Evolutionary conservation across 495 filamentous ascomycete species (phyloP).

Genomic region (Baudoinia panamericana): DNA sequence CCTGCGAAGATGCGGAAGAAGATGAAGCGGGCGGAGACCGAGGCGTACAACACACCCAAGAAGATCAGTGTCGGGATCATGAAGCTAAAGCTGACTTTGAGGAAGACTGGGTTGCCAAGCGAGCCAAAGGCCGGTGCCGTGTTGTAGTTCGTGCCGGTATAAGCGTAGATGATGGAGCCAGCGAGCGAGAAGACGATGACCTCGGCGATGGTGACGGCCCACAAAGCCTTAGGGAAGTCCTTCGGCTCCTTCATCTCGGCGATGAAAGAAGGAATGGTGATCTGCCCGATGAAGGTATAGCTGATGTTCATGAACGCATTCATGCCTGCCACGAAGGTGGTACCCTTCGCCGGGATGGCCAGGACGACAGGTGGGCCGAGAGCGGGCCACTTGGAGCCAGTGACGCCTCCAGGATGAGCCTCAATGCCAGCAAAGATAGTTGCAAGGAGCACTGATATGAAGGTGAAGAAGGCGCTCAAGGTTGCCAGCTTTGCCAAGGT

Average conservation of each 20-base stretch:
- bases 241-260: constrained; percentile 78
- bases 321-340: constrained; percentile 64
- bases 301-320: constrained; percentile 80
- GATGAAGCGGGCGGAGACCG: constrained; percentile 73
- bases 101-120: constrained; percentile 52
- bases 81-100: constrained; percentile 78
- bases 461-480: constrained; percentile 67
- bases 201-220: constrained; percentile 74
- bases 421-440: constrained; percentile 66
- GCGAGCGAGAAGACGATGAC: constrained; percentile 68
- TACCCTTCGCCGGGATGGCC: constrained; percentile 47
- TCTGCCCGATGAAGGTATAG: constrained; percentile 89
- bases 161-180: constrained; percentile 63
- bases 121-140: constrained; percentile 71
- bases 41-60: constrained; percentile 75
- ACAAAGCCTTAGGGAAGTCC: constrained; percentile 82
- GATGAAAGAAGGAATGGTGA: constrained; percentile 81
- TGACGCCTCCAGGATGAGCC: constrained; percentile 49
- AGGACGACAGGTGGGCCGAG: constrained; percentile 49
- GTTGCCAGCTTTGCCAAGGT: constrained; percentile 64
- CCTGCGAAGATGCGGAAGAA: constrained; percentile 71
- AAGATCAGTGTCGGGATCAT: constrained; percentile 90
- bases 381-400: constrained; percentile 25
- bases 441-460: constrained; percentile 69
- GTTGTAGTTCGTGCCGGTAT: constrained; percentile 75